These are phyloP conservation scores for Boletus fagicola DNA, from an alignment of 768 basidiomycete species.

Conservation along the genomic window DNA sequence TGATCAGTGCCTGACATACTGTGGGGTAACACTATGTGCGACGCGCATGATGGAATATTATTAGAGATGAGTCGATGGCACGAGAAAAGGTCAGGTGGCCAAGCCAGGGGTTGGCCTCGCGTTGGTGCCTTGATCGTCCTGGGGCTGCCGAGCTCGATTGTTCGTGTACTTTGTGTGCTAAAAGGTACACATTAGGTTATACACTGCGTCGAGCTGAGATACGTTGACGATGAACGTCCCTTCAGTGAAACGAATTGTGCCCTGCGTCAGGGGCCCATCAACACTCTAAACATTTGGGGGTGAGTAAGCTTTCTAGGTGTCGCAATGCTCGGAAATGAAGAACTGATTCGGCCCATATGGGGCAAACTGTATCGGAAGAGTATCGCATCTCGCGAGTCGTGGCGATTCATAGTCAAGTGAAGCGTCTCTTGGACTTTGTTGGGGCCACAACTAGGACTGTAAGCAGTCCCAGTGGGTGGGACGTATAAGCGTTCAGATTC, in stretches of 20 bases:
- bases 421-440: background rate
- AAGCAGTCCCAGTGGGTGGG: background rate
- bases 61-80: background rate
- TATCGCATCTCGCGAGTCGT: background rate
- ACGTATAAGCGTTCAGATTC: background rate
- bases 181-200: background rate
- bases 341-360: background rate
- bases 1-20: slow-evolving; percentile 8
- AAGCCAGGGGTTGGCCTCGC: background rate
- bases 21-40: background rate
- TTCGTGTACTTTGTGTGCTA: background rate
- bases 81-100: background rate
- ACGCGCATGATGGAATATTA: background rate
- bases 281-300: background rate
- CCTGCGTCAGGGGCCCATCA: background rate
- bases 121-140: slow-evolving; percentile 8
- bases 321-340: background rate
- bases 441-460: background rate
- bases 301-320: background rate
- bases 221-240: background rate
- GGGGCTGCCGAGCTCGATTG: background rate
- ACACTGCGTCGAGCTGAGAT: background rate
- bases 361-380: background rate
- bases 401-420: background rate
- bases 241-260: background rate